Base-by-base conservation (phyloP, 371 early-diverging fungal species). In the Vittaforma corneae region DNA sequence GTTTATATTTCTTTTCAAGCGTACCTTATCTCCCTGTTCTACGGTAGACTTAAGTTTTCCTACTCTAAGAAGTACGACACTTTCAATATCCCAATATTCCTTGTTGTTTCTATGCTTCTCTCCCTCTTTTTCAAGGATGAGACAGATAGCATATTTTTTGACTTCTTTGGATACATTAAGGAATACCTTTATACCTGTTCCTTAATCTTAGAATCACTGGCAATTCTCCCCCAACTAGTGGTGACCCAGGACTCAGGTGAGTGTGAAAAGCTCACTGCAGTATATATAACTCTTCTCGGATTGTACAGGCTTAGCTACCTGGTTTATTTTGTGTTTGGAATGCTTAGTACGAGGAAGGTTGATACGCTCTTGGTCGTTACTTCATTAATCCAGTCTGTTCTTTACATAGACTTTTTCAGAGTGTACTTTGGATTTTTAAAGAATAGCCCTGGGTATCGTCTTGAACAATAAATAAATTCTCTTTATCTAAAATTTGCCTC, bases 331-430 rank as follows among this genome's bases (percentile, higher is more conserved):
- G 83, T 93, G 34, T 88, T 90, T 69, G 29, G 16, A 33, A 34
- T 59, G n/a, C 16, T 34, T 9, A 3, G 5, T 20, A 86, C 92
- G 24, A 70, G 29, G 30, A 16, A 64, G 28, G 46, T 30, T 32
- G 69, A 65, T 5, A 18, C 40, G n/a, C 81, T 90, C 58, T 84
- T 89, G 34, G 83, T 88, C 67, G 65, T 88, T 6, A 84, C 91
- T 2, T 93, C 94, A 46, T 66, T 90, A 16, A 79, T 98, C 22
- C 97, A 98, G 78, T 93, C 95, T 0, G 86, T 85, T 11, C 79
- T 98, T 0, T 98, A 94, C 77, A 83, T 83, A 70, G 95, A 98
- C 80, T 95, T 98, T 77, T 93, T 95, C 81, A 89, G 88, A 65
- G 85, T 93, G 40, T 98, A 96, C 81, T 87, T 59, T 42, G n/a